phyloP scores from a whole-genome alignment of 495 filamentous ascomycete species.

The Hypoxylon subgilvum region DNA sequence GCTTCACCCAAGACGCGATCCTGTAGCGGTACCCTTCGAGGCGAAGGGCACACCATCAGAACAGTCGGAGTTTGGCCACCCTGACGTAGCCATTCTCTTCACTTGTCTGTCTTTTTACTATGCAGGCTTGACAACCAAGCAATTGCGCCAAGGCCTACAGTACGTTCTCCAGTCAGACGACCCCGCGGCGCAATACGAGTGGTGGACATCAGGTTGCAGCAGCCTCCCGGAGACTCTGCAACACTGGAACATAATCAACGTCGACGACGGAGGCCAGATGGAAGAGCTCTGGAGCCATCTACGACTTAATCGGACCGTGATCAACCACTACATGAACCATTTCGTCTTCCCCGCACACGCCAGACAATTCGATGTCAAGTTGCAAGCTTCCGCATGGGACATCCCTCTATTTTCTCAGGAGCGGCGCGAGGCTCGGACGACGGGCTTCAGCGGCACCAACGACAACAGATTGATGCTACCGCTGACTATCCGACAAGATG shows the following conservation, averaged over 20 bases:
- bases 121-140: conserved; percentile 46
- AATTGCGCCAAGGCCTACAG: conserved; percentile 50
- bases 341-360: conserved; percentile 62
- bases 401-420: conserved; percentile 46
- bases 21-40: conserved; percentile 57
- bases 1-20: conserved; percentile 47
- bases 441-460: conserved; percentile 64
- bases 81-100: conserved; percentile 61
- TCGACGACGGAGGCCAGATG: conserved; percentile 55
- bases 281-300: conserved; percentile 49
- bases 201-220: conserved; percentile 45
- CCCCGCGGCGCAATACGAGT: conserved; percentile 55
- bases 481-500: conserved; percentile 57
- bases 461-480: conserved; percentile 57
- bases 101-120: conserved; percentile 63
- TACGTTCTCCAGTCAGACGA: conserved; percentile 59
- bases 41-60: conserved; percentile 60
- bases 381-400: conserved; percentile 63
- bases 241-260: conserved; percentile 58
- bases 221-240: conserved; percentile 50
- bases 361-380: conserved; percentile 59
- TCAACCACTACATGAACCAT: conserved; percentile 61
- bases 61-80: conserved; percentile 60
- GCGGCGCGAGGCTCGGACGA: conserved; percentile 43
- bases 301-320: conserved; percentile 43